Evolutionary conservation across 2,329 filamentous ascomycete species (phyloP).

Genomic region (Sarocladium oryzae): DNA sequence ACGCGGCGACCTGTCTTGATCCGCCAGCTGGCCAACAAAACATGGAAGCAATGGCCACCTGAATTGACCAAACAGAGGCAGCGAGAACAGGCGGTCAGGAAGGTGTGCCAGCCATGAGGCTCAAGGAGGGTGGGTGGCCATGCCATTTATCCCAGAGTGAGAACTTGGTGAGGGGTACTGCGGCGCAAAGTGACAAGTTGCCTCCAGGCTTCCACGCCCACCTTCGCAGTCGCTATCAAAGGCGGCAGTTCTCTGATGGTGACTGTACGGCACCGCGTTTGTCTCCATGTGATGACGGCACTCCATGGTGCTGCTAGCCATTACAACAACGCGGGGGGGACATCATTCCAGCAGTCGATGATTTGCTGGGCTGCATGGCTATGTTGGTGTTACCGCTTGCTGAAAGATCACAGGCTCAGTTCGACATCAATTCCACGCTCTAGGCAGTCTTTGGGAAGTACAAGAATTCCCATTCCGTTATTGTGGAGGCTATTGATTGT

Average conservation of each 20-base stretch:
- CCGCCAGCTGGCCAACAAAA: slow-evolving; percentile 4
- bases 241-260: not conserved
- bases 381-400: too few relatives aligned
- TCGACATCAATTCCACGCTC: too few relatives aligned
- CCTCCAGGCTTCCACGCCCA: slow-evolving; percentile 5
- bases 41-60: not conserved
- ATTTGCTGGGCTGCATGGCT: too few relatives aligned
- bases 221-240: not conserved
- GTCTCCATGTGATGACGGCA: not conserved
- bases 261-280: not conserved
- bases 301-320: not conserved
- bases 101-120: slow-evolving; percentile 8
- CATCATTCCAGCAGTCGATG: too few relatives aligned
- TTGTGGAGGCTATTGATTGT: too few relatives aligned
- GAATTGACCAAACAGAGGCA: slow-evolving; percentile 2
- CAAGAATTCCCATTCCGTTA: too few relatives aligned
- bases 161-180: slow-evolving; percentile 8
- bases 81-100: slow-evolving; percentile 1
- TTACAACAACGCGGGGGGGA: not conserved
- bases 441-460: too few relatives aligned
- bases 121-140: slow-evolving; percentile 4
- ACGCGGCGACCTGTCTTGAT: not conserved
- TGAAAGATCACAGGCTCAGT: too few relatives aligned
- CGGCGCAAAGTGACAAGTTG: not conserved
- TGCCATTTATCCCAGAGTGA: not conserved